Conservation (phyloP, 1,284 basidiomycete species). For the Rhodofomes roseus region DNA sequence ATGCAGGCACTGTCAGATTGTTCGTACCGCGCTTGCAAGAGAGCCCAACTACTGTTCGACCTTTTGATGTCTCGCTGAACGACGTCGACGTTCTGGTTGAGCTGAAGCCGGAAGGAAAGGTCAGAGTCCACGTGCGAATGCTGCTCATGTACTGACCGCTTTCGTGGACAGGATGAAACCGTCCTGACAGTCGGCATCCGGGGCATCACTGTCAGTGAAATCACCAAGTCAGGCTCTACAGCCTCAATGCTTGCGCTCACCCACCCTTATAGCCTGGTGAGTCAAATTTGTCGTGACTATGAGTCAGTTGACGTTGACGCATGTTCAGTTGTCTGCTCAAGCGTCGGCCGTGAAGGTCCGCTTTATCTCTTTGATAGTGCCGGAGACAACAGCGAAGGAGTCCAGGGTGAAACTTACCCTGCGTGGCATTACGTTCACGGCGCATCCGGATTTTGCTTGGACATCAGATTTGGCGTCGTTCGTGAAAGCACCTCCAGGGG, state of each 20-base stretch:
- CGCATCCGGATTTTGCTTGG: constrained; percentile 66
- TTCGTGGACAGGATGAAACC: constrained; percentile 59
- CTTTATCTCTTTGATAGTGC: constrained; percentile 64
- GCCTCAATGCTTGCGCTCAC: constrained; percentile 48
- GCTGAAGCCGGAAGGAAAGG: constrained; percentile 67
- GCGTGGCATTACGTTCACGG: constrained; percentile 61
- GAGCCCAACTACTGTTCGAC: constrained; percentile 24
- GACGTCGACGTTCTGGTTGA: constrained; percentile 67
- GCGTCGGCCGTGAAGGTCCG: constrained; percentile 60
- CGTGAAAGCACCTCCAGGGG: constrained; percentile 84
- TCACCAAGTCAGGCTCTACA: constrained; percentile 30
- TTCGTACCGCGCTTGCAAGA: constrained; percentile 35
- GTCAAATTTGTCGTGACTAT: constrained; percentile 18
- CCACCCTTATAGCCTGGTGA: constrained; percentile 51
- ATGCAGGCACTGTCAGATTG: constrained; percentile 41
- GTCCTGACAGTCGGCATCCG: constrained; percentile 59
- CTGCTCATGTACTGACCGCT: background rate
- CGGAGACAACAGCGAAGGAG: constrained; percentile 74
- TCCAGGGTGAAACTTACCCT: constrained; percentile 68
- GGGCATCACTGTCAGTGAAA: constrained; percentile 56
- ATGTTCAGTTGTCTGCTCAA: constrained; percentile 38
- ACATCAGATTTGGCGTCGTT: constrained; percentile 63
- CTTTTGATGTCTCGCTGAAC: constrained; percentile 58
- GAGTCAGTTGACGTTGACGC: background rate
- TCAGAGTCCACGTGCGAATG: constrained; percentile 27